A percentile compares a stretch with the other conserved stretches of the same genome.
phyloP scores from a whole-genome alignment of 2,329 filamentous ascomycete genomes.

The Shiraia bambusicola region DNA sequence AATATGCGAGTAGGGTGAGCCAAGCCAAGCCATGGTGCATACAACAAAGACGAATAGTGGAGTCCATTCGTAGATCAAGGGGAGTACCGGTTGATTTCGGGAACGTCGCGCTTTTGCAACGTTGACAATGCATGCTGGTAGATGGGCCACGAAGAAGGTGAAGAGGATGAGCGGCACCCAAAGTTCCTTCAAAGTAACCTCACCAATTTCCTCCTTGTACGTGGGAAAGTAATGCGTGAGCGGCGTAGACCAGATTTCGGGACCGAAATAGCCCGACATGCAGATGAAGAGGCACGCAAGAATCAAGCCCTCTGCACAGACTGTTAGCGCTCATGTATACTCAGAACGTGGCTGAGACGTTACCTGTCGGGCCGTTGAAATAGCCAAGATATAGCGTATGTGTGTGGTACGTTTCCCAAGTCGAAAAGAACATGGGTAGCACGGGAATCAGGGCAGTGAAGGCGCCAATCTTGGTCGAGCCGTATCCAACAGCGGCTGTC shows the following conservation, averaged over 20 bases:
- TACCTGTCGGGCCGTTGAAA: slow-evolving; percentile 87
- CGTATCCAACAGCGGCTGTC: slow-evolving; percentile 89
- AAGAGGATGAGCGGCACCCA: slow-evolving; percentile 68
- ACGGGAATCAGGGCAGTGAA: slow-evolving; percentile 91
- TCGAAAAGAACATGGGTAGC: slow-evolving; percentile 98
- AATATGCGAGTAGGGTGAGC: slow-evolving; percentile 81
- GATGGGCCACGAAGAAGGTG: slow-evolving; percentile 60
- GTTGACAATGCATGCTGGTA: slow-evolving; percentile 87
- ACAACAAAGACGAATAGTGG: slow-evolving; percentile 81
- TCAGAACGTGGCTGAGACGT: neutral
- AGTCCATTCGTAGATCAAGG: slow-evolving; percentile 90
- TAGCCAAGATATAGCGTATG: slow-evolving; percentile 76
- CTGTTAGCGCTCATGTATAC: slow-evolving; percentile 13
- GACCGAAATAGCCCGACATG: slow-evolving; percentile 82
- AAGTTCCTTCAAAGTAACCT: slow-evolving; percentile 78
- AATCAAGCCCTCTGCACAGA: slow-evolving; percentile 74
- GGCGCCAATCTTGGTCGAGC: slow-evolving; percentile 78
- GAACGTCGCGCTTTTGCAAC: slow-evolving; percentile 74
- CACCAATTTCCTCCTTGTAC: slow-evolving; percentile 60
- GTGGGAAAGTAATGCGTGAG: slow-evolving; percentile 59
- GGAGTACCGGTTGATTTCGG: slow-evolving; percentile 71
- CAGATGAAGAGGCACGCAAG: slow-evolving; percentile 86
- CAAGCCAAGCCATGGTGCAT: slow-evolving; percentile 79
- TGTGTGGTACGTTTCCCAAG: slow-evolving; percentile 39
- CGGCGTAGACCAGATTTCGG: slow-evolving; percentile 79